Base-by-base conservation (phyloP, 2,329 filamentous ascomycete species). In the Amesomyces nigricolor region DNA sequence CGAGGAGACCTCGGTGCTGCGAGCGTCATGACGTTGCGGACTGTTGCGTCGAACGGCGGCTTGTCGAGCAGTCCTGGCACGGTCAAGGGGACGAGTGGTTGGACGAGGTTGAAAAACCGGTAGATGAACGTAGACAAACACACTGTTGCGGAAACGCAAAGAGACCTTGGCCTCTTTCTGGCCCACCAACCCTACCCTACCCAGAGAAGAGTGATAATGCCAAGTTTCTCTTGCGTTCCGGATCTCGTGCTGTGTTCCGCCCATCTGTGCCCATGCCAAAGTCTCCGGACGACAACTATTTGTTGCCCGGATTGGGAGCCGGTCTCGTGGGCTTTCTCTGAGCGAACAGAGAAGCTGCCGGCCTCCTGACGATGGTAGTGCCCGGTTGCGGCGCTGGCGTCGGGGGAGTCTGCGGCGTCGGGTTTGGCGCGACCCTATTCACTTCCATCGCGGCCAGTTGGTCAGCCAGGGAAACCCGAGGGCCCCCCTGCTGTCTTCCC, bases 71-170 rank as follows among this genome's bases (percentile, higher is more conserved):
- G 29, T 45, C 32, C 45, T 42, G 44, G 47, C 51, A 35, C 39
- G 37, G 37, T 48, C 13, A 58, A 40, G 46, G 57, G 57, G 32
- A 61, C 59, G 17, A 62, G 58, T 51, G 61, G 61, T 32, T 62
- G 61, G 61, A 62, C 59, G n/a, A 60, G 57, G 47, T 22, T 62
- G 48, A 62, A 61, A 45, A 52, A 22, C 22, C 51, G 61, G 39
- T 62, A 60, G 37, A 45, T 53, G 22, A 51, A 13, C 32, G n/a
- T 9, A 38, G 48, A 47, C 29, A 43, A 19, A 49, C 19, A 29
- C 35, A 11, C 39, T 26, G 16, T 19, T 16, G n/a, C 10, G 4
- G n/a, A n/a, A 39, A 47, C 35, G 47, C 42, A 50, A 54, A 53
- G 50, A 39, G 19, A 32, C 51, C 39, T 32, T 29, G 45, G 30